phyloP scores from a whole-genome alignment of 2,329 filamentous ascomycete species.

The Botrytis squamosa region DNA sequence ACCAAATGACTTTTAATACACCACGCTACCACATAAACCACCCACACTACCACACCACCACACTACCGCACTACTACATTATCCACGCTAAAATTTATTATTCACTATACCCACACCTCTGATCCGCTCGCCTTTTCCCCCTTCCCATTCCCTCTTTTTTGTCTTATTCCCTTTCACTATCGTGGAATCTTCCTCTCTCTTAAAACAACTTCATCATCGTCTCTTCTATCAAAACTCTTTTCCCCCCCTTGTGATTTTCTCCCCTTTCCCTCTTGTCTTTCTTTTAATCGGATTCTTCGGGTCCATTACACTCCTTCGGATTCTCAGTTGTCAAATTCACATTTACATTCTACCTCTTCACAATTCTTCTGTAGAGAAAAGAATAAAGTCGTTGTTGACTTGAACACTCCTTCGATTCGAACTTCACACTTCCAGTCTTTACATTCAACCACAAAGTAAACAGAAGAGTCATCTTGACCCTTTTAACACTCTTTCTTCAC shows the following conservation, averaged over 20 bases:
- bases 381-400: neutral
- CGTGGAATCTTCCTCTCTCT: constrained; percentile 18
- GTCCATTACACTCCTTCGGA: constrained; percentile 44
- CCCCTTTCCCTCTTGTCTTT: constrained; percentile 38
- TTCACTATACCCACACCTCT: constrained; percentile 9
- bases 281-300: constrained; percentile 44
- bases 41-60: neutral
- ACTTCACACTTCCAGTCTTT: constrained; percentile 20
- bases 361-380: neutral
- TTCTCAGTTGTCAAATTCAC: constrained; percentile 29
- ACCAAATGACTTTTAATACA: neutral
- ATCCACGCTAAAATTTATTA: neutral
- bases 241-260: constrained; percentile 30
- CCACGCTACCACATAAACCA: neutral
- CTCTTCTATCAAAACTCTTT: constrained; percentile 7
- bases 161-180: constrained; percentile 12
- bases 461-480: constrained; percentile 7
- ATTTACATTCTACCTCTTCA: neutral
- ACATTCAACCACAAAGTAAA: constrained; percentile 20
- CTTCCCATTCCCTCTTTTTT: constrained; percentile 19
- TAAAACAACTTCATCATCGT: constrained; percentile 19
- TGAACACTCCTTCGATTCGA: neutral
- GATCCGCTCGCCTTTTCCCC: constrained; percentile 15
- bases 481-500: constrained; percentile 13
- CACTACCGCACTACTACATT: neutral